Conservation (phyloP, 2,329 filamentous ascomycete species). For the Pseudomassariella vexata region DNA sequence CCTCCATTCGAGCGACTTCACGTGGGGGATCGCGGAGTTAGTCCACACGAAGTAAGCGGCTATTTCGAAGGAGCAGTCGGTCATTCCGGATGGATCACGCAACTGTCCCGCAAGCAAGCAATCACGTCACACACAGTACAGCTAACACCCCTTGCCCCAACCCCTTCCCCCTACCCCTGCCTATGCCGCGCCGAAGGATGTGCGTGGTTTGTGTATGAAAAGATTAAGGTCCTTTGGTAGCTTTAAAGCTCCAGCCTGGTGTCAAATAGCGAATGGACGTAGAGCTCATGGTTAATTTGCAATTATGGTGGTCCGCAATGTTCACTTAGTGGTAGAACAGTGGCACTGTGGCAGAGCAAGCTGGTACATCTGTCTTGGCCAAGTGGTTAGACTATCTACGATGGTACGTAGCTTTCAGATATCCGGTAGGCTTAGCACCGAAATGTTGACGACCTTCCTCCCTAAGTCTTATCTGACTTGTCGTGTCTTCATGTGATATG, state of each 20-base stretch:
- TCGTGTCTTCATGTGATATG: too few relatives aligned
- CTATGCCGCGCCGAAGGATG: constrained; percentile 27
- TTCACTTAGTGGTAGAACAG: constrained; percentile 29
- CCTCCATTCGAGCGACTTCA: too few relatives aligned
- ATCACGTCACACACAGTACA: constrained; percentile 8
- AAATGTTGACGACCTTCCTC: constrained; percentile 4
- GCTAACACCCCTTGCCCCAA: constrained; percentile 4
- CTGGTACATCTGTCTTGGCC: constrained; percentile 5
- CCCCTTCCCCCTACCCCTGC: constrained; percentile 19
- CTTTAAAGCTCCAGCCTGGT: constrained; percentile 60
- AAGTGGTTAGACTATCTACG: constrained; percentile 7
- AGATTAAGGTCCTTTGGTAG: constrained; percentile 48
- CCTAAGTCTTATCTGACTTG: neutral
- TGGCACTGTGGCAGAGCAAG: constrained; percentile 1
- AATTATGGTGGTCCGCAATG: constrained; percentile 36
- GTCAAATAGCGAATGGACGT: constrained; percentile 21
- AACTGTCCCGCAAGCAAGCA: too few relatives aligned
- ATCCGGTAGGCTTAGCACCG: constrained; percentile 1
- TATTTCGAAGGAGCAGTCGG: too few relatives aligned
- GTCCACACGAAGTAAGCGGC: too few relatives aligned
- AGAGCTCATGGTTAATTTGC: constrained; percentile 22
- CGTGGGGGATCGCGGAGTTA: too few relatives aligned
- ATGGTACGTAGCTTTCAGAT: constrained; percentile 5
- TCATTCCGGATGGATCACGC: too few relatives aligned
- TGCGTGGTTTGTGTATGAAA: constrained; percentile 18